Base-by-base conservation (phyloP, 495 filamentous ascomycete genomes). In the Penicillium tannophilum region DNA sequence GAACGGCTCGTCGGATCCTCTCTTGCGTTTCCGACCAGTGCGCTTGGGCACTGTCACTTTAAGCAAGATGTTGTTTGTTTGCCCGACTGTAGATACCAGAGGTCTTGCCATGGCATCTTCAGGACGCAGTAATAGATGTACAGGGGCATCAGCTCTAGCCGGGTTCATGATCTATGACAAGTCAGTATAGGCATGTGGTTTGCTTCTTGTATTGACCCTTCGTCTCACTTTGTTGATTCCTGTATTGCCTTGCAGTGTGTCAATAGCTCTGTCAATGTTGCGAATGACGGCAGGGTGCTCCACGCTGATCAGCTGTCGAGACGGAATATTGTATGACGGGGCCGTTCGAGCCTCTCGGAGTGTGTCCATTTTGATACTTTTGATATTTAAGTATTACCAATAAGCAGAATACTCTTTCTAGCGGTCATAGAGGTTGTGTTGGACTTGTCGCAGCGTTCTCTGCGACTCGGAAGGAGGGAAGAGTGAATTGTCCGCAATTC, bases 241-340 rank as follows among this genome's bases (percentile, higher is more conserved):
- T 19, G 77, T 70, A 36, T 83, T 78, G 6, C 86, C 84, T 2
- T 92, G 90, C 20, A 98, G 82, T 0, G 92, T 93, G 19, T 85
- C 81, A 58, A 98, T 80, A 17, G 84, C 94, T 57, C 87, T 90
- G 61, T 95, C 88, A 52, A 96, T 65, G 73, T 97, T 88, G 63
- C 84, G 84, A 64, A 98, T 76, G 51, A 95, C 85, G 58, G 87
- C 88, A 6, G 95, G 94, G 72, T 98, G 92, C 67, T 98, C 94
- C 23, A 98, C 82, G 56, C 86, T 87, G 33, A 92, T 82, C 45
- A 97, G 77, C 19, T 79, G 78, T 43, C 83, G 79, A 33, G 77
- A 58, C 3, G 90, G 91, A 28, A 96, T 77, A 0, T 73, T 43
- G 59, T 82, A 82, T 76, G 80, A 82, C 7, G 84, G 81, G 12